Base-by-base conservation (phyloP, 2,329 filamentous ascomycete genomes). In the Onygena corvina region DNA sequence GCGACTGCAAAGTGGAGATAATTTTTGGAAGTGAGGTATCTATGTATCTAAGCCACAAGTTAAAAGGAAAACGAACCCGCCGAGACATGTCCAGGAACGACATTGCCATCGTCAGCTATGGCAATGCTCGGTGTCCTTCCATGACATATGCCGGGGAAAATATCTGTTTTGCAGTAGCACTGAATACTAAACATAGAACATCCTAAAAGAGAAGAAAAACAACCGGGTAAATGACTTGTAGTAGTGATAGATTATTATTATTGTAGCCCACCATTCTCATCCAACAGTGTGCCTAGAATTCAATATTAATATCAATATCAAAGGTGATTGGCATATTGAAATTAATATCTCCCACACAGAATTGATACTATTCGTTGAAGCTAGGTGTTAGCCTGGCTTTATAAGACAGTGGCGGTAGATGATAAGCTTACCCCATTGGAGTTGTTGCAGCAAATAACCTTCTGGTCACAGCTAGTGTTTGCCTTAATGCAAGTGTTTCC, bases 241-340 rank as follows among this genome's bases (percentile, higher is more conserved):
- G 4, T 11, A 29, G 4, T 29, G 11, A 29, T 29, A 29, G 11
- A 5, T 29, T 11, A 11, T 12, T 9, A 9, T 33, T 12, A 33
- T 29, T 29, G 11, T n/a, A n/a, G 30, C 4, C 30, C 14, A n/a
- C 11, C 27, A 23, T 23, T 12, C 6, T 40, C 9, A 23, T 40
- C 12, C 20, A 40, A 23, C 2, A n/a, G n/a, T 5, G 20, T 4
- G 3, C 9, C 25, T 40, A 40, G 18, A 23, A 40, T 23, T 40
- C 36, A 11, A 40, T 11, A 23, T 54, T 49, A 38, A 54, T 47
- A 21, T 54, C 36, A 50, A 54, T 52, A 21, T 40, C 18, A n/a
- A 40, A 23, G 46, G 45, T 54, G 27, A 54, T 54, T 7, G 52
- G 52, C 52, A 54, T 54, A 34, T 54, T 54, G 46, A 54, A 54